Conservation (phyloP, 345 rosid species). For the Excoecaria agallocha region DNA sequence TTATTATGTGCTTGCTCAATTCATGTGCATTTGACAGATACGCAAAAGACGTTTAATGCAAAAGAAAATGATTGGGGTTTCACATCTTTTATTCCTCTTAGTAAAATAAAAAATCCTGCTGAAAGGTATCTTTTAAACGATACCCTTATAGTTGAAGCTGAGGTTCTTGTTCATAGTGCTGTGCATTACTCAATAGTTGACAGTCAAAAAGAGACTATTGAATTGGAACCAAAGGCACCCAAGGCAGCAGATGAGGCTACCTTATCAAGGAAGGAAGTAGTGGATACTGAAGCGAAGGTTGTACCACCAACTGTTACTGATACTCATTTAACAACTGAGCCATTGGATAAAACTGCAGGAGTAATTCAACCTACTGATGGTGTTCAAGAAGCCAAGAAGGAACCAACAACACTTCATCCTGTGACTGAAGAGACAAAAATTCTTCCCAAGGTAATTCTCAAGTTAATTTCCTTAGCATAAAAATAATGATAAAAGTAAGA, state of each 20-base stretch:
- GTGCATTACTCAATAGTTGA: neutral
- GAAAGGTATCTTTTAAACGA: no score
- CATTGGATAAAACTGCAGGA: neutral
- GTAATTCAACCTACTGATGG: neutral
- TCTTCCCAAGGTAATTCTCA: slow-evolving; percentile 2
- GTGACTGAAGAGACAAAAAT: neutral
- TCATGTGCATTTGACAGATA: no score
- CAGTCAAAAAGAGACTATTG: neutral
- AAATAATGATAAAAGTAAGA: no score
- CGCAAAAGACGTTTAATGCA: no score
- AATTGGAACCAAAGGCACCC: neutral
- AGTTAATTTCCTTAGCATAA: neutral
- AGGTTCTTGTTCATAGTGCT: no score
- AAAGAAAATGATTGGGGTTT: no score
- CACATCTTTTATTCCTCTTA: no score
- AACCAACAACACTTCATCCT: neutral
- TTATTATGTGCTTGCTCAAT: no score
- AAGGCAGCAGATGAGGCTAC: no score
- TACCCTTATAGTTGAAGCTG: no score
- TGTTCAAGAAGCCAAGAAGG: neutral
- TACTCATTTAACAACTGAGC: neutral
- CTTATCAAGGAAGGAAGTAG: neutral
- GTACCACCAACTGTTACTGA: neutral
- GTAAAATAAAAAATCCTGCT: no score
- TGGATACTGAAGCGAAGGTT: neutral